Base-by-base conservation (phyloP, 441 rosid genomes). In the Erodium moschatum region DNA sequence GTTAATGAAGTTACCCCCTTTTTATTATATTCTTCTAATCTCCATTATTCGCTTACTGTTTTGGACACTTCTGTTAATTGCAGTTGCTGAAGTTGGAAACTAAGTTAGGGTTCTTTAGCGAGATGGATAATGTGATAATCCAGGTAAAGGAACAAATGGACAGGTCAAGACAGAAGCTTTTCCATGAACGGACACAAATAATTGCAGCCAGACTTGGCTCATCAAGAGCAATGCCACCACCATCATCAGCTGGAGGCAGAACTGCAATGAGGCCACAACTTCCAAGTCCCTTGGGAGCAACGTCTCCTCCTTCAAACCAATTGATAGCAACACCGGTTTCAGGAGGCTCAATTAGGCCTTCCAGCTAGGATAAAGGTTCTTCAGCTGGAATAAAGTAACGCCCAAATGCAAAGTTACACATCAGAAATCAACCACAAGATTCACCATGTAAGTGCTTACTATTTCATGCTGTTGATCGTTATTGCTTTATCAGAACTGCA, bases 91-190 rank as follows among this genome's bases (percentile, higher is more conserved):
- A 94, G 84, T 79, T 89, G 82, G 99, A 94, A 80, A 75, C 75
- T 65, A 94, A 94, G 78, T 74, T 94, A 72, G 79, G 86, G 15
- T 85, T 87, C 85, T 91, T 91, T 79, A 86, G 83, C 67, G 97
- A 94, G 48, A 78, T 88, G 78, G 97, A 91, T 31, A 83, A 78
- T 67, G 72, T 87, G 79, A 85, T 86, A 64, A 65, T 77, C 81
- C 88, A 87, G 72, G 87, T 86, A 21, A 85, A 80, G 79, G 97
- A 94, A 82, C 99, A 91, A 68, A 80, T 94, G 78, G 97, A 94
- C 67, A 82, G 96, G 70, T 87, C 94, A 64, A 87, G 85, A 74
- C 97, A 91, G 80, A 85, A 82, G 71, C 92, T 91, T 56, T 91
- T 84, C 83, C 91, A 85, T 27, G 97, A 94, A 76, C 82, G 98